Evolutionary conservation across 164 flowering plant species (phyloP), one percentile per base, ranked within the genome.

Genomic region (Platanus orientalis): DNA sequence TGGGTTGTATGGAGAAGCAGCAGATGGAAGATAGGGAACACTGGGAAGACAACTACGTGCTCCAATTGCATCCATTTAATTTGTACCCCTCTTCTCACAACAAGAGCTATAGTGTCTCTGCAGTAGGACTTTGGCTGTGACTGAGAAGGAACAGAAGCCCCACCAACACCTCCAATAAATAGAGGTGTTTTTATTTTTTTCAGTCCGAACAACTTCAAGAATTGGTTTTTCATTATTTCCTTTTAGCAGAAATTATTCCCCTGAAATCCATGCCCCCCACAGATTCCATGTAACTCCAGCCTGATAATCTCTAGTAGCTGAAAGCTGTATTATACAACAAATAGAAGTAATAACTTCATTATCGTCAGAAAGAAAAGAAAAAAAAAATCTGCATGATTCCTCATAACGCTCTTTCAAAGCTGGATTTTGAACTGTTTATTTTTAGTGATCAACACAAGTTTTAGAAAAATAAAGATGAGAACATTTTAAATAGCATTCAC

Each of bases 1-100:
- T 36, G 70, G 71, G 82, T 65, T 62, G 79, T 61, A 63, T 67
- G 44, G 62, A 71, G 75, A 76, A 63, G 61, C 69, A 82, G 81
- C 85, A 84, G 91, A 73, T 70, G 88, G 85, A 48, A 64, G 69
- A 68, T 66, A 75, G 84, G 95, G 67, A 67, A 79, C 87, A 82
- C 62, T n/a, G 17, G 54, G 64, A 60, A 66, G 76, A 61, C 58
- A 68, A 51, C 39, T 76, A 78, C 85, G 88, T 83, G 90, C 79
- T 60, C 62, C 68, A 79, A 68, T 80, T 66, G 51, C 62, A 71
- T 66, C 89, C 95, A 79, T 81, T 83, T 71, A 76, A 79, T 74
- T 61, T 80, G 81, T 81, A 74, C 58, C 83, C 77, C 75, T 57
- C 75, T 73, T 61, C 66, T 55, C 79, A 72, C 78, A 74, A 74